Conservation (phyloP, 73 alveolate genomes). For the Tetrahymena borealis region DNA sequence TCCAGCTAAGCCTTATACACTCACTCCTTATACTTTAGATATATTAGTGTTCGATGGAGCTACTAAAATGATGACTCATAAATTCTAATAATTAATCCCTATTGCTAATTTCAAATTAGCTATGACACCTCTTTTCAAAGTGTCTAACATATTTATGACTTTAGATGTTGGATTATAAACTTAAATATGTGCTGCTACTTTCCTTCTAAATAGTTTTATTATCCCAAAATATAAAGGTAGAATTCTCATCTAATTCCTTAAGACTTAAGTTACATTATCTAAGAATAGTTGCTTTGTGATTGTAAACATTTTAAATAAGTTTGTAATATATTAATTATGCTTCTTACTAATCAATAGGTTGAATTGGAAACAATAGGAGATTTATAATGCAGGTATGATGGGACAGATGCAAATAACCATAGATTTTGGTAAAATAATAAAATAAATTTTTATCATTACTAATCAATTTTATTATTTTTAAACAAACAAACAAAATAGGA, state of each 20-base stretch:
- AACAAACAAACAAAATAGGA: background rate
- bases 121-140: background rate
- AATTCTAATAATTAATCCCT: background rate
- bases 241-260: background rate
- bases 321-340: no score
- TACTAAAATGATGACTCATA: background rate
- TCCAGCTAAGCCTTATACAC: background rate
- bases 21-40: background rate
- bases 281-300: background rate
- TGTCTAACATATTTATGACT: background rate
- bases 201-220: background rate
- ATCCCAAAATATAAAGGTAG: background rate
- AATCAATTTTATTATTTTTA: background rate
- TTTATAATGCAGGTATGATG: background rate
- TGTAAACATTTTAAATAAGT: no score
- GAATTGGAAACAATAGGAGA: background rate
- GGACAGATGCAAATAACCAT: background rate
- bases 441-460: background rate
- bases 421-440: background rate
- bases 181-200: background rate
- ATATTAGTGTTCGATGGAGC: background rate
- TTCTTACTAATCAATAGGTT: no score
- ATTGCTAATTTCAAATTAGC: background rate
- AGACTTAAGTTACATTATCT: background rate
- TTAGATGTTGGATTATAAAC: background rate